Evolutionary conservation across 2,329 filamentous ascomycete genomes (phyloP).

Genomic region (Colletotrichum aenigma): DNA sequence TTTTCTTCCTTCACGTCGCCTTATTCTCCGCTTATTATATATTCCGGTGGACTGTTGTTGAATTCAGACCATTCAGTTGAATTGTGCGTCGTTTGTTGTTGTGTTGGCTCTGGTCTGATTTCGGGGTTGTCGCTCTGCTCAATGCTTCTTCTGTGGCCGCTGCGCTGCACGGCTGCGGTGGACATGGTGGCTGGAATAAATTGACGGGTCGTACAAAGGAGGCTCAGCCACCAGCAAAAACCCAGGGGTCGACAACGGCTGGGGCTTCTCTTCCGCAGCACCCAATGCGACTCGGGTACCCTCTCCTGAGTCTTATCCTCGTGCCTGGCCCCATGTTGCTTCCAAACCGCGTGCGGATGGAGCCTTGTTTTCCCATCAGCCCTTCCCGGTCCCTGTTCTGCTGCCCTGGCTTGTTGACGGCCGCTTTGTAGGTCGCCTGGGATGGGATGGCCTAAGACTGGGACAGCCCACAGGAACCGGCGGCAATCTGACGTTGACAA

Average conservation of each 20-base stretch:
- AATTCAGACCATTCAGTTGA: background rate
- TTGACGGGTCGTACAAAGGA: background rate
- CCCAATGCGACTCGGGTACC: conserved; percentile 9
- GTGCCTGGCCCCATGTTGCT: conserved; percentile 13
- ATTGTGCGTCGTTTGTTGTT: background rate
- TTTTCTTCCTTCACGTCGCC: background rate
- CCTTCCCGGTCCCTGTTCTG: background rate
- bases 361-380: conserved; percentile 5
- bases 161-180: conserved; percentile 6
- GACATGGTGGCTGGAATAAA: background rate
- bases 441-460: background rate
- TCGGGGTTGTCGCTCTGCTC: background rate
- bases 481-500: conserved; percentile 19
- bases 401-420: background rate
- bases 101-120: background rate
- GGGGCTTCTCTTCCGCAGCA: background rate
- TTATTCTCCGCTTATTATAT: background rate
- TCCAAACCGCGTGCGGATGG: conserved; percentile 16
- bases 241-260: background rate
- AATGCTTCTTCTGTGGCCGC: background rate
- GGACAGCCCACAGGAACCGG: conserved; percentile 5
- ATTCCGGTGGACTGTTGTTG: background rate
- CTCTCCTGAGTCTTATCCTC: conserved; percentile 13
- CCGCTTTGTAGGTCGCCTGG: background rate
- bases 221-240: background rate